Conservation (phyloP, 805 yeast species). For the Candida railenensis region DNA sequence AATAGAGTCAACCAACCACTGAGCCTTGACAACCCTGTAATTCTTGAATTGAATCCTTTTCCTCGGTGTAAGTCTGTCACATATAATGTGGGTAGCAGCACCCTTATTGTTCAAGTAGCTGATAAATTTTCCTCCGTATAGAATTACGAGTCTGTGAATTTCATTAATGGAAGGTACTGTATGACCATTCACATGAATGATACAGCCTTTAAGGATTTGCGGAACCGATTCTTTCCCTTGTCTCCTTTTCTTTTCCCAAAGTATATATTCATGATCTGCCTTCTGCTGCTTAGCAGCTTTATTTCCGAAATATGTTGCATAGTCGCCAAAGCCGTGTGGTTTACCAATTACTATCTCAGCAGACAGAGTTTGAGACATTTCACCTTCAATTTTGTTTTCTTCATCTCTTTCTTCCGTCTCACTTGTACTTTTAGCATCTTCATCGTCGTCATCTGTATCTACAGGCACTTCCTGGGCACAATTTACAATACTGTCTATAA, state of each 20-base stretch:
- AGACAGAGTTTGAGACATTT: not conserved
- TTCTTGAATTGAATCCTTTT: constrained; percentile 65
- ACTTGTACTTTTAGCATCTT: not conserved
- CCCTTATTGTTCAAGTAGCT: constrained; percentile 70
- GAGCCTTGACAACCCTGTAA: constrained; percentile 75
- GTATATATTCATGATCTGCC: constrained; percentile 48
- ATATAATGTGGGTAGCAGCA: constrained; percentile 80
- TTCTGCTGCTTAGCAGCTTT: constrained; percentile 64
- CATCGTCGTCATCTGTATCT: constrained; percentile 4
- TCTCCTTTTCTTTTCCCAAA: constrained; percentile 47
- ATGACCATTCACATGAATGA: constrained; percentile 83
- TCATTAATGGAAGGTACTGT: constrained; percentile 78
- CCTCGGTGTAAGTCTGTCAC: constrained; percentile 73
- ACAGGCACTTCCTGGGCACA: not conserved
- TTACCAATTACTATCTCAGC: constrained; percentile 22
- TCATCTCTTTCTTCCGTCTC: too few species aligned
- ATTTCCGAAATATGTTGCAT: constrained; percentile 59
- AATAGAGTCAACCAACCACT: constrained; percentile 76
- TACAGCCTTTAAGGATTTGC: constrained; percentile 60
- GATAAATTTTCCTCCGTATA: constrained; percentile 78
- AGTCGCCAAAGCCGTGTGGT: constrained; percentile 61
- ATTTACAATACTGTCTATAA: not conserved
- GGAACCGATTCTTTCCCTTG: constrained; percentile 15
- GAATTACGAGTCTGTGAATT: constrained; percentile 66
- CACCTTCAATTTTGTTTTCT: too few species aligned